These are phyloP conservation scores for Nepenthes alata DNA, from an alignment of 179 eudicot species.

Conservation along the genomic window DNA sequence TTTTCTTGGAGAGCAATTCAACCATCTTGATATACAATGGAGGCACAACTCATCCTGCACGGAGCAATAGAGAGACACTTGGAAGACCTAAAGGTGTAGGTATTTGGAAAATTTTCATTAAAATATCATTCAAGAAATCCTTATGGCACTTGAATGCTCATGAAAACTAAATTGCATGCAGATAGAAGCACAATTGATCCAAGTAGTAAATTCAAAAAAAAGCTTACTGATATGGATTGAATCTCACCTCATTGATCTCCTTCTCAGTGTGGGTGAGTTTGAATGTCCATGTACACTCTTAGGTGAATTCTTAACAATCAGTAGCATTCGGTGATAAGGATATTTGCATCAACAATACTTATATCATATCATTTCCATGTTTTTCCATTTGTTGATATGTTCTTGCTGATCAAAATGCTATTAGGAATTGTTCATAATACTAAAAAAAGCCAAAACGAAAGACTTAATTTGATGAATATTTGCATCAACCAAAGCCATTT, in stretches of 20 bases:
- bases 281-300: neutral
- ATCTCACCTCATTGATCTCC: neutral
- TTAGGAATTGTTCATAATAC: too few species aligned
- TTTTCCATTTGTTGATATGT: too few species aligned
- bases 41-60: constrained; percentile 50
- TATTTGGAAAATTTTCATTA: constrained; percentile 13
- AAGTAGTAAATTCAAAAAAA: constrained; percentile 78
- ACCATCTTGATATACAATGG: constrained; percentile 29
- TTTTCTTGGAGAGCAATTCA: constrained; percentile 43
- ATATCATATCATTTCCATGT: neutral
- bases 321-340: neutral
- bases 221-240: constrained; percentile 21
- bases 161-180: constrained; percentile 16
- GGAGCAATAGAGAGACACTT: constrained; percentile 46
- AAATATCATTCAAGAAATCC: constrained; percentile 3
- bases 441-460: too few species aligned
- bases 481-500: too few species aligned
- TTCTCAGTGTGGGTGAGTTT: neutral
- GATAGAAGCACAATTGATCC: constrained; percentile 45
- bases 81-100: constrained; percentile 63
- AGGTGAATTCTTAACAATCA: neutral
- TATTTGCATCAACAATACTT: neutral
- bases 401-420: too few species aligned
- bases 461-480: too few species aligned
- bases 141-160: constrained; percentile 6